Percentiles rank a stretch among this genome's conserved stretches.
These are phyloP conservation scores for Lepidium campestre DNA, from an alignment of 441 rosid species.

Conservation along the genomic window DNA sequence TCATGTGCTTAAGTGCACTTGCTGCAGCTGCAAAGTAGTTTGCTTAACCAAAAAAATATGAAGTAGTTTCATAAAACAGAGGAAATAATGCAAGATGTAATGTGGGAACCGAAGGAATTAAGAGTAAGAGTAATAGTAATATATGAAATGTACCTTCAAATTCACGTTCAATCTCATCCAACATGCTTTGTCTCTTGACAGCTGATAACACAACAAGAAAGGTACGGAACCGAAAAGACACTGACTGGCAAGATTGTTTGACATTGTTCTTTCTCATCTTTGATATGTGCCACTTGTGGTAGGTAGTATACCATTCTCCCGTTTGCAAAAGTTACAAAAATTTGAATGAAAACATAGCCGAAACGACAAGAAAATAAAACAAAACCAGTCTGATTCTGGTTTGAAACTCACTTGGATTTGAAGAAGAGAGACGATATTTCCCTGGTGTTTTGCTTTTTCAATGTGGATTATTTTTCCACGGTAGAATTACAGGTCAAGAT, in stretches of 20 bases:
- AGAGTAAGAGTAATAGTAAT: neutral
- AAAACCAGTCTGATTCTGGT: neutral
- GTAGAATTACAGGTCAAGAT: constrained; percentile 29
- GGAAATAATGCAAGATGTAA: neutral
- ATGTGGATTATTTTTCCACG: constrained; percentile 27
- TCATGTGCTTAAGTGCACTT: constrained; percentile 20
- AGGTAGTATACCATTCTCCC: constrained; percentile 22
- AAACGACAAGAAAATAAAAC: neutral
- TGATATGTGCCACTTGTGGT: neutral
- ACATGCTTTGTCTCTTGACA: constrained; percentile 20
- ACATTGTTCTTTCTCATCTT: constrained; percentile 22
- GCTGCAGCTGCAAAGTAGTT: constrained; percentile 27
- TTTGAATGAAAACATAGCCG: neutral
- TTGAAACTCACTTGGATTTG: constrained; percentile 33
- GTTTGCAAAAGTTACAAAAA: neutral
- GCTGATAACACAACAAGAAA: constrained; percentile 1
- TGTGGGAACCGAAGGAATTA: neutral
- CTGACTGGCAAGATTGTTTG: neutral
- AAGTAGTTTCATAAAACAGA: neutral
- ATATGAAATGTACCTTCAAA: constrained; percentile 13
- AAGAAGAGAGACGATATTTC: constrained; percentile 40
- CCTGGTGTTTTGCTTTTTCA: constrained; percentile 29
- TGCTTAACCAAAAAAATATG: too few relatives aligned
- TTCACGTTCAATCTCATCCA: constrained; percentile 27
- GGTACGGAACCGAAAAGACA: neutral